These are phyloP conservation scores for Trichomonas tenax DNA, from an alignment of 208 protist species.

Conservation along the genomic window DNA sequence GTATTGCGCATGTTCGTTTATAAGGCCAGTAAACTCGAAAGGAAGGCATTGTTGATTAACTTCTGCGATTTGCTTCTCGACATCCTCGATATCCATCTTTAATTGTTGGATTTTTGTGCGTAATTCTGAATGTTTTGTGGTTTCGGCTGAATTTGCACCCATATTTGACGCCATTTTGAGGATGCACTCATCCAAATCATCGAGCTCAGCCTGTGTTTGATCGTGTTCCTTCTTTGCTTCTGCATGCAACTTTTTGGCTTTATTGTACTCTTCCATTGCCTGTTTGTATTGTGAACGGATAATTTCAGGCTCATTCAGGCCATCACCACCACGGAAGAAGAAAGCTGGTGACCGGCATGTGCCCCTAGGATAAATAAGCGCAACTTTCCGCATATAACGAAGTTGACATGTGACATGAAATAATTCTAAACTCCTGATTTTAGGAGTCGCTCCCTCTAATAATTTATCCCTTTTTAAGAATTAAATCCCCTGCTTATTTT, in stretches of 20 bases:
- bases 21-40: background rate
- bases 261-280: background rate
- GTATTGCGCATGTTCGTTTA: background rate
- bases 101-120: background rate
- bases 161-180: background rate
- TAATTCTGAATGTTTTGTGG: background rate
- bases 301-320: background rate
- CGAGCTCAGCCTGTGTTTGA: background rate
- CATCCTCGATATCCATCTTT: background rate
- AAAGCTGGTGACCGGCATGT: background rate
- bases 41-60: background rate
- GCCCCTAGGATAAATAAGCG: background rate
- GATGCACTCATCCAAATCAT: background rate
- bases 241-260: background rate
- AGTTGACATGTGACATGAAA: background rate
- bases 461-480: too few relatives aligned
- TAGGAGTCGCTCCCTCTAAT: too few relatives aligned
- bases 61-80: background rate
- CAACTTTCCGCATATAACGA: background rate
- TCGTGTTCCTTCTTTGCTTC: background rate
- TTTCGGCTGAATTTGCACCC: background rate
- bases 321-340: background rate
- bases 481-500: too few relatives aligned
- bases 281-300: background rate
- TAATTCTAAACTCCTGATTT: too few relatives aligned